A percentile compares a stretch with the other conserved stretches of the same genome.
Evolutionary conservation across 257 asterid genomes (phyloP).

Genomic region (Forsythia suspensa): DNA sequence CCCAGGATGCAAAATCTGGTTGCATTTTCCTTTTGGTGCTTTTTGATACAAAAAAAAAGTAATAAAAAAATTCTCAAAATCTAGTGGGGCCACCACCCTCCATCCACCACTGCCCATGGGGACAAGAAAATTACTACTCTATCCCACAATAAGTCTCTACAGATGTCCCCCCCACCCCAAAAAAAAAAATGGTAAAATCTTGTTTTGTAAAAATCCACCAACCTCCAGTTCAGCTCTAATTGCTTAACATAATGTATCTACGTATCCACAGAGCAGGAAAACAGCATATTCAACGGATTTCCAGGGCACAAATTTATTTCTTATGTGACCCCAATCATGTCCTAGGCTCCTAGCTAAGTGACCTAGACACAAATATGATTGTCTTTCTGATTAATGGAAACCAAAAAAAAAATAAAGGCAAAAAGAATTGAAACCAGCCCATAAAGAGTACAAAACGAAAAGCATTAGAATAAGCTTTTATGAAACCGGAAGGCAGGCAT

Average conservation of each 20-base stretch:
- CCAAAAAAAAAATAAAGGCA: background rate
- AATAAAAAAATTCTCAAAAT: too few species aligned
- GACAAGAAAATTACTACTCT: background rate
- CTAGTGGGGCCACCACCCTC: background rate
- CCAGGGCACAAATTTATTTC: background rate
- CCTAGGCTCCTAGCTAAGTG: background rate
- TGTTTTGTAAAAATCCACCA: background rate
- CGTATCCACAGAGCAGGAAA: background rate
- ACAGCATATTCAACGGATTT: background rate
- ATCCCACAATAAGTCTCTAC: background rate
- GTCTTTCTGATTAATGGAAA: background rate
- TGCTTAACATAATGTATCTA: background rate
- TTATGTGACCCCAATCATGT: background rate
- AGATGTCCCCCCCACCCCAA: background rate
- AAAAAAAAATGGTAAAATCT: background rate
- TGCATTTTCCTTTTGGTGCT: background rate
- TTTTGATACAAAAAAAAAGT: too few species aligned
- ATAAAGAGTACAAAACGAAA: background rate
- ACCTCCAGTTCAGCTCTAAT: background rate
- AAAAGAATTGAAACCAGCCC: background rate
- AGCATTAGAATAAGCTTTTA: background rate
- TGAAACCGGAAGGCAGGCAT: background rate
- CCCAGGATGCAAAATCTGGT: background rate
- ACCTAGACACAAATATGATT: background rate
- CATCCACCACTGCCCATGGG: background rate